These are phyloP conservation scores for Cardamine chenopodiifolia DNA, from an alignment of 345 rosid genomes.

Conservation along the genomic window DNA sequence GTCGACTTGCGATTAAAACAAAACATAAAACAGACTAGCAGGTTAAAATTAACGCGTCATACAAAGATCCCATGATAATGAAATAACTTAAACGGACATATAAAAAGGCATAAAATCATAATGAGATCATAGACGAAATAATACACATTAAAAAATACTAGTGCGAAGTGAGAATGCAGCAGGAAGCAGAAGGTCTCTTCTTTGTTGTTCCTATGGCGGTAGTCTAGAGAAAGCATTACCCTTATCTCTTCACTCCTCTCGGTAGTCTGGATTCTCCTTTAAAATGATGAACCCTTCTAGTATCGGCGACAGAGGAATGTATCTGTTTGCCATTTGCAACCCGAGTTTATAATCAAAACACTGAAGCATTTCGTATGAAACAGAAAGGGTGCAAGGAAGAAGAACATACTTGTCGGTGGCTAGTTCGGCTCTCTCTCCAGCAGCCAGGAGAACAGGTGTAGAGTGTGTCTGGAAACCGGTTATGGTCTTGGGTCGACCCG, in stretches of 20 bases:
- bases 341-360: slow-evolving; percentile 5
- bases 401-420: slow-evolving; percentile 84
- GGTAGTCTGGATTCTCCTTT: slow-evolving; percentile 78
- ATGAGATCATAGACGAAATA: slow-evolving; percentile 8
- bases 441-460: slow-evolving; percentile 92
- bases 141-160: slow-evolving; percentile 12
- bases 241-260: slow-evolving; percentile 53
- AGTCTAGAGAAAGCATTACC: neutral
- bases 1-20: neutral
- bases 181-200: slow-evolving; percentile 1
- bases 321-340: slow-evolving; percentile 52
- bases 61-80: slow-evolving; percentile 1
- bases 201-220: slow-evolving; percentile 13
- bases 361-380: neutral
- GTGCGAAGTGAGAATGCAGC: neutral
- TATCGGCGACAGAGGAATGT: slow-evolving; percentile 84
- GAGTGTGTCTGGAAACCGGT: slow-evolving; percentile 97
- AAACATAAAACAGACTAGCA: neutral
- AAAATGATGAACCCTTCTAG: slow-evolving; percentile 91
- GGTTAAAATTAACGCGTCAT: neutral
- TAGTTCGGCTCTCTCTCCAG: slow-evolving; percentile 91
- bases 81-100: neutral
- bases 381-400: neutral
- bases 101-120: neutral
- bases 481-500: slow-evolving; percentile 94